These are phyloP conservation scores for Euphorbia schlechtendalii DNA, from an alignment of 441 rosid species.

Conservation along the genomic window DNA sequence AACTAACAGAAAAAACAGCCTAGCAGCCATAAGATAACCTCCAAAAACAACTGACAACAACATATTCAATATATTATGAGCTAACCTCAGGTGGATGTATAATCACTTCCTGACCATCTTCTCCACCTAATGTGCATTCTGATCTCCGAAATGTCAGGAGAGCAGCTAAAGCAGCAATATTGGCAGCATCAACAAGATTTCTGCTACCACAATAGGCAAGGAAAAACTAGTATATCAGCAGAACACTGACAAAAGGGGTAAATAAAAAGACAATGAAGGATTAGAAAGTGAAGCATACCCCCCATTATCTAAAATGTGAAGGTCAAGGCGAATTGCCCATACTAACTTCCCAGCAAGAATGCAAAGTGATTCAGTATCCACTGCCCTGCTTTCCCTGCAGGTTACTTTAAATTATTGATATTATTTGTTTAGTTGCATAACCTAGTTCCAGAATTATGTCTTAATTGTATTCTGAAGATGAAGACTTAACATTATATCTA, in stretches of 20 bases:
- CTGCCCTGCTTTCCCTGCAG: slow-evolving; percentile 94
- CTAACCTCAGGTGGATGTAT: slow-evolving; percentile 84
- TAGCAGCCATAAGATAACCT: not conserved
- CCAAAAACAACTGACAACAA: not conserved
- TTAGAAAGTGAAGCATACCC: slow-evolving; percentile 46
- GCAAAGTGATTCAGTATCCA: slow-evolving; percentile 91
- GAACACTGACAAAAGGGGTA: slow-evolving; percentile 2
- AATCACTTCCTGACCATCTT: slow-evolving; percentile 69
- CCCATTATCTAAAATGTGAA: slow-evolving; percentile 90
- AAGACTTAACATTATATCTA: too few relatives aligned
- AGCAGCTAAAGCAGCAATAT: slow-evolving; percentile 89
- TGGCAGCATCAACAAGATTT: slow-evolving; percentile 95
- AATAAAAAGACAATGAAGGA: not conserved
- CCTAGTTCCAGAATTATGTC: not conserved
- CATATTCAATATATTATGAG: not conserved
- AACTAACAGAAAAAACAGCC: not conserved
- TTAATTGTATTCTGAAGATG: not conserved
- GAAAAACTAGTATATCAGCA: slow-evolving; percentile 9
- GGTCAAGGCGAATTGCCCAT: slow-evolving; percentile 92
- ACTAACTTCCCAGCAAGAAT: slow-evolving; percentile 83
- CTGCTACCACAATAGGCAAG: slow-evolving; percentile 28
- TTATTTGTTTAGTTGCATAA: slow-evolving; percentile 4
- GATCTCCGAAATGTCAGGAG: slow-evolving; percentile 82
- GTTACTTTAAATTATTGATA: slow-evolving; percentile 15
- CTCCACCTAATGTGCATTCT: slow-evolving; percentile 86